Evolutionary conservation across 2,329 filamentous ascomycete genomes (phyloP), one percentile per base, ranked within the genome.

Genomic region (Emergomyces orientalis): DNA sequence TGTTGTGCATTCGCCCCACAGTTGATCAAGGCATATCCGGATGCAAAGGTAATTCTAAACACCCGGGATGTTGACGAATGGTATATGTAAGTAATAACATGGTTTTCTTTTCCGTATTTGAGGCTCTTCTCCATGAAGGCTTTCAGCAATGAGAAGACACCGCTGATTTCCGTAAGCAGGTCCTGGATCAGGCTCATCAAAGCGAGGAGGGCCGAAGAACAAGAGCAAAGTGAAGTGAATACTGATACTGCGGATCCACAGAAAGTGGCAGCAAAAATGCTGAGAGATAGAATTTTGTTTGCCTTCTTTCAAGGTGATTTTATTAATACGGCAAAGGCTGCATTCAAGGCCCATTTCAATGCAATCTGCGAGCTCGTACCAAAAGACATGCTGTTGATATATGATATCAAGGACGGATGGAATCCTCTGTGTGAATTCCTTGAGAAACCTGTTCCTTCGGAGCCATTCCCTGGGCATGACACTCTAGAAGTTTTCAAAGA

Each of bases 1-100:
- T 82, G 84, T 34, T 83, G 85, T 52, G 83, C 84, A 47, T 90
- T 90, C 69, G 84, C 84, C 59, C 82, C 86, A 72, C 87, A 89
- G 72, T 79, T 90, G 65, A 86, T 89, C 66, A 83, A 86, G 70
- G 85, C 86, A n/a, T 90, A 89, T 71, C 87, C 87, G 1, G 84
- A 89, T 62, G 87, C 87, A 63, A 89, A 89, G 74, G 83, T 89
- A 60, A 81, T 90, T 56, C 77, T 90, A 65, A 87, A 85, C 19
- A 86, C 82, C 62, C 82, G 86, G 56, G 84, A 88, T 63, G 83
- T 88, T 45, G 80, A 88, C 71, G 83, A 83, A 51, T 89, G 86
- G 84, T 78, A 81, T 69, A 77, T 78, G 65, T 82, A 73, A 37
- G 71, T 71, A 60, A 45, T 43, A 25, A 6, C 3, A 11, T 2